Evolutionary conservation across 495 filamentous ascomycete species (phyloP).

Genomic region (Rostrohypoxylon terebratum): DNA sequence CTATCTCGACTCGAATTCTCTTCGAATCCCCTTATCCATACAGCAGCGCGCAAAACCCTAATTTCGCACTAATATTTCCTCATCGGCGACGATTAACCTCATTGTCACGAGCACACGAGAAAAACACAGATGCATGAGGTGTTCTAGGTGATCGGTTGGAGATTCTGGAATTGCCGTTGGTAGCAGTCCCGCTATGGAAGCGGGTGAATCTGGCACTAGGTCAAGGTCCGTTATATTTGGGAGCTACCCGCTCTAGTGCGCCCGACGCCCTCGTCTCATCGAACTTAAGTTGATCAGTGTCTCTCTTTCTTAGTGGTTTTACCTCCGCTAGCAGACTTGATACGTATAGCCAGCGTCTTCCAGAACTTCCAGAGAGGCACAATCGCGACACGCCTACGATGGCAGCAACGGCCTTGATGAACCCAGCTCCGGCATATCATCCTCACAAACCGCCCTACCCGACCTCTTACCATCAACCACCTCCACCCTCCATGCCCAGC

Average conservation of each 20-base stretch:
- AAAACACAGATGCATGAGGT: slow-evolving; percentile 49
- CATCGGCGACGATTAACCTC: slow-evolving; percentile 28
- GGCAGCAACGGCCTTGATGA: slow-evolving; percentile 62
- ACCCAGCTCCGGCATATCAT: slow-evolving; percentile 58
- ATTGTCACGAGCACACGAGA: slow-evolving; percentile 27
- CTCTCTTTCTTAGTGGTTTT: slow-evolving; percentile 48
- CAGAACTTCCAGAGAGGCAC: slow-evolving; percentile 52
- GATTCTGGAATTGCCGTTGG: slow-evolving; percentile 49
- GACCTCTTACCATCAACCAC: slow-evolving; percentile 55
- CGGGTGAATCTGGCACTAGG: slow-evolving; percentile 61
- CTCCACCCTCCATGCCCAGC: slow-evolving; percentile 51
- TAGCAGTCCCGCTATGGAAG: slow-evolving; percentile 64
- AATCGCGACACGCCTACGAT: slow-evolving; percentile 57
- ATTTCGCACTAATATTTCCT: slow-evolving; percentile 2
- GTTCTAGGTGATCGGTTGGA: slow-evolving; percentile 47
- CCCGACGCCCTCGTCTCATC: slow-evolving; percentile 29
- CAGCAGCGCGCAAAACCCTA: slow-evolving; percentile 3
- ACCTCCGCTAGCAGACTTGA: slow-evolving; percentile 46
- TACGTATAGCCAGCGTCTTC: slow-evolving; percentile 51
- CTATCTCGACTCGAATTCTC: slow-evolving; percentile 26
- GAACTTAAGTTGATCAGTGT: slow-evolving; percentile 47
- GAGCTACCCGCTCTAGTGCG: slow-evolving; percentile 40
- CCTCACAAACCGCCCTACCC: slow-evolving; percentile 54
- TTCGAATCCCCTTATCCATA: slow-evolving; percentile 8
- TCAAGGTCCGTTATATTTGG: slow-evolving; percentile 60